Evolutionary conservation across 2,329 filamentous ascomycete genomes (phyloP), one percentile per base, ranked within the genome.

Genomic region (Beauveria rudraprayagi): DNA sequence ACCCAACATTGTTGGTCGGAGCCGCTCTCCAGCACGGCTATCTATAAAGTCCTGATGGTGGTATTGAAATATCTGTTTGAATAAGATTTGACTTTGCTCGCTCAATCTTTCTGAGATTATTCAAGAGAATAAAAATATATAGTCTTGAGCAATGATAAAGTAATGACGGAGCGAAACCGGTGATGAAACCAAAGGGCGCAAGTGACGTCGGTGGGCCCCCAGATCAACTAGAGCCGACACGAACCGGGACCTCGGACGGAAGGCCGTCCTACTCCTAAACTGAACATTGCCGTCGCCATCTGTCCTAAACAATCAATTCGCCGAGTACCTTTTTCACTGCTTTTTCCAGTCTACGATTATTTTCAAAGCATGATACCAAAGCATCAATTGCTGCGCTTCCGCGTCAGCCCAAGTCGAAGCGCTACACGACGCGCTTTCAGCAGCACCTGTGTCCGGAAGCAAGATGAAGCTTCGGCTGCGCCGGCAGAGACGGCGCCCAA

Each of bases 401-500:
- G 57, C 50, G 48, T 19, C 9, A 22, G 50, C 40, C 11, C 26
- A 7, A 16, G 26, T 8, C 41, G 4, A 26, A 10, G 16, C 26
- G n/a, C 10, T 19, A 10, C 41, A 41, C 57, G 57, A 60, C 57
- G 57, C 48, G 50, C 50, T 30, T 54, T 60, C 16, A 26, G 48
- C 50, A 54, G 40, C 41, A 51, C 41, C 57, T 24, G 40, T 26
- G n/a, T 14, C 16, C 34, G 34, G 9, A 26, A 24, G 7, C 11
- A 46, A n/a, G 37, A 59, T 9, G 46, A 6, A 47, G 34, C 46
- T 40, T 3, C 47, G 17, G 19, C 50, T 19, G 14, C 50, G 1
- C 16, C 41, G 26, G 19, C 48, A 61, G 44, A 52, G 58, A 57
- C 43, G 52, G 47, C 56, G n/a, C 34, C 66, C 19, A 68, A 64